Percentiles rank a stretch among this genome's conserved stretches.
phyloP scores from a whole-genome alignment of 192 early-diverging fungal genomes.

The Backusella luteola region DNA sequence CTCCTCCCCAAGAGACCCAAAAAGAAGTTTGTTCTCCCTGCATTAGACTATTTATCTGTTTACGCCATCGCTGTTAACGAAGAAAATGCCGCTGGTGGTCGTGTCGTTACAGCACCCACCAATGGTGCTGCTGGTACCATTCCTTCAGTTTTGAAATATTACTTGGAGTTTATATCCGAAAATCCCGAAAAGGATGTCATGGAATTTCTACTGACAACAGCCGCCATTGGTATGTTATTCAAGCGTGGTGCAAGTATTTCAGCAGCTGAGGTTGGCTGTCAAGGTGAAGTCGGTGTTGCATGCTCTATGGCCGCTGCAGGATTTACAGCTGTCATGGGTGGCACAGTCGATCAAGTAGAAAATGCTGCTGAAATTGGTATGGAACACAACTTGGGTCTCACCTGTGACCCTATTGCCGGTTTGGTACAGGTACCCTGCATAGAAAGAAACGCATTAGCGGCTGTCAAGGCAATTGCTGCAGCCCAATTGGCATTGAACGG shows the following conservation, averaged over 20 bases:
- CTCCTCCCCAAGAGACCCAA: conserved; percentile 39
- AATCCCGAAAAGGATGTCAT: conserved; percentile 81
- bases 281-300: conserved; percentile 97
- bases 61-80: conserved; percentile 98
- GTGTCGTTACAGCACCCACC: conserved; percentile 92
- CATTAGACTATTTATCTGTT: conserved; percentile 87
- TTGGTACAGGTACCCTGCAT: conserved; percentile 97
- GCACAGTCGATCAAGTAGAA: conserved; percentile 83
- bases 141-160: conserved; percentile 92
- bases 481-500: conserved; percentile 94
- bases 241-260: conserved; percentile 94
- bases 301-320: conserved; percentile 96
- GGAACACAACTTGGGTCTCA: conserved; percentile 83
- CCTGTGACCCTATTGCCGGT: conserved; percentile 88
- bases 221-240: conserved; percentile 97
- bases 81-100: conserved; percentile 82
- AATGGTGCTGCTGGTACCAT: conserved; percentile 96
- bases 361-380: conserved; percentile 98
- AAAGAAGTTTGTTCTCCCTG: conserved; percentile 68
- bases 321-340: conserved; percentile 96
- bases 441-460: conserved; percentile 91
- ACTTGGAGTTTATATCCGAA: conserved; percentile 89
- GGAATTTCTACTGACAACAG: conserved; percentile 89
- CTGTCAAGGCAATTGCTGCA: conserved; percentile 95
- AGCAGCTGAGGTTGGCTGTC: conserved; percentile 95